Percentiles rank a stretch among this genome's conserved stretches.
phyloP scores from a whole-genome alignment of 169 alveolate genomes.

The Plasmodium fragile region DNA sequence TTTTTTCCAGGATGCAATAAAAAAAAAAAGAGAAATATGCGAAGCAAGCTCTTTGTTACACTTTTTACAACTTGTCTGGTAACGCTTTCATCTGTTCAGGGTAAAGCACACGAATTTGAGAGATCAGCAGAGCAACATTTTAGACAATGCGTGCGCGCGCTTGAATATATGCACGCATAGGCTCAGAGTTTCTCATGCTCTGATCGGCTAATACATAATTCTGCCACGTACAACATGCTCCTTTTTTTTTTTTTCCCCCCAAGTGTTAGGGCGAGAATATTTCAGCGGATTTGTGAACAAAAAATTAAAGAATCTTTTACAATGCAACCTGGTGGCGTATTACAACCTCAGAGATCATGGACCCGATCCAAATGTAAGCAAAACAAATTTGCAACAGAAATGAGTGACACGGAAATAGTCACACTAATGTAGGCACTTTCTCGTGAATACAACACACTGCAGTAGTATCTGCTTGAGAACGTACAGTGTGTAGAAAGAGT shows the following conservation, averaged over 20 bases:
- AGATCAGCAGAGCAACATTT: background rate
- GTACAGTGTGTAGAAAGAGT: background rate
- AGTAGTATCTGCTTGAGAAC: background rate
- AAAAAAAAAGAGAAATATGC: slow-evolving; percentile 51
- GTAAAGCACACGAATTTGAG: slow-evolving; percentile 19
- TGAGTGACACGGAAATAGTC: background rate
- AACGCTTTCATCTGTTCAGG: slow-evolving; percentile 13
- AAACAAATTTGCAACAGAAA: background rate
- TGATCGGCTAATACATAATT: background rate
- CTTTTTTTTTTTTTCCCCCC: background rate
- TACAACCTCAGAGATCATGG: slow-evolving; percentile 12
- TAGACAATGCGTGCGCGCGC: background rate
- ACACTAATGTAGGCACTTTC: background rate
- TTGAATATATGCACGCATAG: background rate
- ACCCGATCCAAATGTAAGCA: slow-evolving; percentile 52
- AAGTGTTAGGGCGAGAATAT: slow-evolving; percentile 21
- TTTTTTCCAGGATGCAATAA: slow-evolving; percentile 36
- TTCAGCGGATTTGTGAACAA: slow-evolving; percentile 23
- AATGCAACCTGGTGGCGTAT: slow-evolving; percentile 44
- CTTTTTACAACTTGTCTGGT: slow-evolving; percentile 16
- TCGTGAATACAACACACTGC: background rate
- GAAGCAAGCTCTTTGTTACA: slow-evolving; percentile 21
- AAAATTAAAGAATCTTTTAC: slow-evolving; percentile 28
- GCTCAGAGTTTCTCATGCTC: background rate
- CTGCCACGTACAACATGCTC: background rate